Base-by-base conservation (phyloP, 2,329 filamentous ascomycete genomes). In the Phaeoacremonium minimum region DNA sequence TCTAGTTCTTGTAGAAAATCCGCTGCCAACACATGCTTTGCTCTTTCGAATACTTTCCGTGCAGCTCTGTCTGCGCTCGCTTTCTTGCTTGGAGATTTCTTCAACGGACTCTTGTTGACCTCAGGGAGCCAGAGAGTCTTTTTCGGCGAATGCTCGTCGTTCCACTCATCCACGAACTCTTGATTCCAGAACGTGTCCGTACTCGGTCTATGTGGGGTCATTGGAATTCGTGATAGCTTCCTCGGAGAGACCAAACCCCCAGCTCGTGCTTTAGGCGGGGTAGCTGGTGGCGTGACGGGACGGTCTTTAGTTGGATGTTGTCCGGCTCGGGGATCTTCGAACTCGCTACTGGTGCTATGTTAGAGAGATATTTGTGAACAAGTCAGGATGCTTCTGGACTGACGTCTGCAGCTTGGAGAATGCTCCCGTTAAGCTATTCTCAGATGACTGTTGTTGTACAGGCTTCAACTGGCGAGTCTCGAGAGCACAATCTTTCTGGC, bases 1-100 rank as follows among this genome's bases (percentile, higher is more conserved):
- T 93, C 87, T n/a, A 93, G 75, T 46, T 87, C 81, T 0, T 45
- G 36, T 2, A 93, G 64, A 52, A 91, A 91, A 0, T 56, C 47
- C 31, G 70, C 65, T 1, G 85, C 86, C 0, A 88, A 52, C 2
- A 67, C 60, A 34, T 83, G 69, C 55, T 87, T 90, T 8, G 53
- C 57, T 7, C 65, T 57, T 11, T 80, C 72, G 52, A 89, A 91
- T 1, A 63, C 62, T 54, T 78, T 85, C 51, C 74, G 80, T 5
- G 61, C 58, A 34, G 67, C 55, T 38, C 57, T 57, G 34, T 53
- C 56, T 44, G 16, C 36, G 42, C 11, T 35, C 15, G n/a, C 17
- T 20, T 60, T 55, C 38, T 55, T 63, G 5, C 50, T 51, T 28
- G 53, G 60, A 45, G 40, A 47, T 57, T 40, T 52, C 45, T 62